Evolutionary conservation across 306 rosid species (phyloP), one percentile per base, ranked within the genome.

Genomic region (peach (Prunus persica)): DNA sequence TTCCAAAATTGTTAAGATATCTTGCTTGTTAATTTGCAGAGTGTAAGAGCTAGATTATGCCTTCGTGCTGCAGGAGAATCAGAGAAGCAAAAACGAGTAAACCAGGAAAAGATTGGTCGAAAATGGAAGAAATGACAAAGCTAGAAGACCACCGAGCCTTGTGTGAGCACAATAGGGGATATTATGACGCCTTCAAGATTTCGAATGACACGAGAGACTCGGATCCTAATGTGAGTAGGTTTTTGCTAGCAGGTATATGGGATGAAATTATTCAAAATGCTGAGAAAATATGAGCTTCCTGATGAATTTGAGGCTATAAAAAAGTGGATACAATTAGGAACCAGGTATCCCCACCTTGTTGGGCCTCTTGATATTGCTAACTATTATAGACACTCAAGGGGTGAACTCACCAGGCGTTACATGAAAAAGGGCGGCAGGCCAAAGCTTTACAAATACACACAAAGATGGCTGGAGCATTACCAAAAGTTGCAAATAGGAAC

Each of bases 331-430:
- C 3, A 28, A 0, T 82, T 71, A 0, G 96, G 91, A 63, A 95
- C 95, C 1, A 2, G 30, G 45, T 90, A 43, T 34, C 93, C 96
- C 10, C 81, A 75, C 55, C 84, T 91, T 5, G 85, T 88, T 22
- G 98, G 92, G 84, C 97, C 98, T 50, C 78, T 95, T 8, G 97
- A 92, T 43, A 81, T 95, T 4, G 92, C 97, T 25, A 92, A 95
- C 84, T 95, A 85, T 62, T 86, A 95, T 22, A 62, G 98, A 25
- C 97, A 89, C 46, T 61, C 56, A 89, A 80, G 91, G 91, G 14
- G 88, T 10, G 92, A 89, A 30, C 96, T 86, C 58, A 75, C 92
- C 0, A 91, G 96, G 28, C 65, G 92, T 18, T 95, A 92, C 79
- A 65, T 82, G 89, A 2, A 2, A 1, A 73, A 19, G 63, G 95